Conservation (phyloP, 2,329 filamentous ascomycete species). For the Colletotrichum sp. region DNA sequence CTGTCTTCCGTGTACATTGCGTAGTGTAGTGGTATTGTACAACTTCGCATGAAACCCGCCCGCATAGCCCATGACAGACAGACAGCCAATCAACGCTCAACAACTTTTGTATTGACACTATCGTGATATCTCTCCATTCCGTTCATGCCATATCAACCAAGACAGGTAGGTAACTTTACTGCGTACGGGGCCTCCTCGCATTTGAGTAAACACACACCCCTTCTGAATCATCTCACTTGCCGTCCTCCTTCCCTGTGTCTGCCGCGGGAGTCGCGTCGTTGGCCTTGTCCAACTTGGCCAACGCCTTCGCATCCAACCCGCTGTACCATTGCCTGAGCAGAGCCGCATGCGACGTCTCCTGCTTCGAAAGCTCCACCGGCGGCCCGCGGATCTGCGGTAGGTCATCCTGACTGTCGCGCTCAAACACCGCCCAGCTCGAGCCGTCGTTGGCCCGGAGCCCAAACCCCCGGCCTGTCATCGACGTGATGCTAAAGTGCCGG, state of each 20-base stretch:
- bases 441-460: slow-evolving; percentile 58
- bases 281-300: slow-evolving; percentile 53
- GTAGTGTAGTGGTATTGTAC: neutral
- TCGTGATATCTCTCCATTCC: neutral
- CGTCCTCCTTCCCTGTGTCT: slow-evolving; percentile 22
- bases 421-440: slow-evolving; percentile 68
- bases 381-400: slow-evolving; percentile 63
- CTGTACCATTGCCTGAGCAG: slow-evolving; percentile 55
- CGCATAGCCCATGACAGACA: neutral
- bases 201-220: neutral
- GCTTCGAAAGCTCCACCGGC: slow-evolving; percentile 59
- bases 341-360: slow-evolving; percentile 54
- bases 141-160: neutral
- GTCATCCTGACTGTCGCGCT: slow-evolving; percentile 41
- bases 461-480: slow-evolving; percentile 59
- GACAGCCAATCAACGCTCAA: neutral
- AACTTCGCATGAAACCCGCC: neutral
- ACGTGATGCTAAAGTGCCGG: slow-evolving; percentile 58
- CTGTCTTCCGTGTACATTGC: neutral
- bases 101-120: neutral
- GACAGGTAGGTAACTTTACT: neutral
- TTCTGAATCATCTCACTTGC: neutral
- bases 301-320: slow-evolving; percentile 50
- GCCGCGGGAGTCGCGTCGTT: slow-evolving; percentile 38
- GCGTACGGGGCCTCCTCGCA: neutral